phyloP scores from a whole-genome alignment of 1,284 basidiomycete genomes.

The Trichosporon sp. region DNA sequence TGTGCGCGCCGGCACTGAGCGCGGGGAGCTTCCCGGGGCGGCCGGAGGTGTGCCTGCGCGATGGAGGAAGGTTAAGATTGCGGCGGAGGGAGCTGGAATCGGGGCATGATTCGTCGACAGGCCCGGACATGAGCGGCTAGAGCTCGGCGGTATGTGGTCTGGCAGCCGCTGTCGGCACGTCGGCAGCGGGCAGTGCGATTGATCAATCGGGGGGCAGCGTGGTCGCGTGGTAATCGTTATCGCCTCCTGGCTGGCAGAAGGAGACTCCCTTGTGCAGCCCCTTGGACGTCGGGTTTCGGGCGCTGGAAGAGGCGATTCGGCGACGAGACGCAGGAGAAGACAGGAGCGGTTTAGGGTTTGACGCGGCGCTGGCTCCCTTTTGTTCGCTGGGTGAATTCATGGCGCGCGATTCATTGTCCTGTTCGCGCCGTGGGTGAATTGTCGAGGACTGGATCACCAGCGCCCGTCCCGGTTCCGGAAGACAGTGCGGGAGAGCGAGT shows the following conservation, averaged over 20 bases:
- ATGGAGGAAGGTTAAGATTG: not conserved
- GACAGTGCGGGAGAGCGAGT: not conserved
- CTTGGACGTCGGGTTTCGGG: not conserved
- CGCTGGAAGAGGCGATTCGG: not conserved
- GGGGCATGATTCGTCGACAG: not conserved
- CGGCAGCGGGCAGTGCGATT: too few species aligned
- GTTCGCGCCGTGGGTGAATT: not conserved
- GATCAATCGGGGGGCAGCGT: not conserved
- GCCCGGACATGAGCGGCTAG: not conserved
- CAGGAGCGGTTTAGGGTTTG: not conserved
- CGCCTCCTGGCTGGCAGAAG: not conserved
- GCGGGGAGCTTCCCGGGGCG: not conserved
- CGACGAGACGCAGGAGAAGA: not conserved
- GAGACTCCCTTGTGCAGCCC: not conserved
- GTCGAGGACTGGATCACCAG: not conserved
- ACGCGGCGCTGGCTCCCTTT: not conserved
- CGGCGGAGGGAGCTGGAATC: not conserved
- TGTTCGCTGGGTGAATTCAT: not conserved
- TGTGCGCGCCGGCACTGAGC: not conserved
- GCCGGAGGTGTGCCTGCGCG: not conserved
- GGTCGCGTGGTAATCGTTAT: not conserved
- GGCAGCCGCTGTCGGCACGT: not conserved
- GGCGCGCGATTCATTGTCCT: not conserved
- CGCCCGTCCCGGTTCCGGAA: not conserved
- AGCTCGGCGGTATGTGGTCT: not conserved